Percentiles rank a stretch among this genome's conserved stretches.
phyloP scores from a whole-genome alignment of 108 stramenopile genomes.

The Nitzschia inconspicua region DNA sequence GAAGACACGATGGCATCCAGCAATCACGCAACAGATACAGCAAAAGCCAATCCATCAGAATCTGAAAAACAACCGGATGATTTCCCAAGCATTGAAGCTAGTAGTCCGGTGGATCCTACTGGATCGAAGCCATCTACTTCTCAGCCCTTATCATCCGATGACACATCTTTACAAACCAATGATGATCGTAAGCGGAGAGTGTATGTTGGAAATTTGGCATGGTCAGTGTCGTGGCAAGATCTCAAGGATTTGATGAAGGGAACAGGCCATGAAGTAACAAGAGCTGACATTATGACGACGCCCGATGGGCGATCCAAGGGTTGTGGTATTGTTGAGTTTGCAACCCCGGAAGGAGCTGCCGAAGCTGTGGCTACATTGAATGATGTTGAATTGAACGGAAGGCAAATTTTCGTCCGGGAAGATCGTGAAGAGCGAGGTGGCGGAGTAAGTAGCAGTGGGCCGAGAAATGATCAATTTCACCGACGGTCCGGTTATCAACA shows the following conservation, averaged over 20 bases:
- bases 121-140: too few species aligned
- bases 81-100: background rate
- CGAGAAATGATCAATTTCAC: background rate
- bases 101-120: too few species aligned
- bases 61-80: background rate
- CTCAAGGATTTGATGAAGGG: slow-evolving; percentile 92
- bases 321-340: slow-evolving; percentile 89
- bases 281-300: slow-evolving; percentile 77
- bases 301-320: slow-evolving; percentile 83
- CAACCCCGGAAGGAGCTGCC: slow-evolving; percentile 59
- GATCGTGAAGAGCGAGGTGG: slow-evolving; percentile 48
- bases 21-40: too few species aligned
- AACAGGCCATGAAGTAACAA: slow-evolving; percentile 71
- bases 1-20: too few species aligned
- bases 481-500: background rate
- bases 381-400: slow-evolving; percentile 66
- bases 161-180: too few species aligned
- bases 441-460: background rate
- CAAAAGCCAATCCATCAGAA: too few species aligned
- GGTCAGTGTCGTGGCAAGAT: slow-evolving; percentile 85
- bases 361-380: slow-evolving; percentile 64
- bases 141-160: too few species aligned
- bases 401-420: slow-evolving; percentile 73
- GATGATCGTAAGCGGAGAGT: slow-evolving; percentile 59
- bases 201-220: slow-evolving; percentile 90